Percentiles rank a stretch among this genome's conserved stretches.
Evolutionary conservation across 345 rosid genomes (phyloP).

Genomic region (Capsella bursapastoris): DNA sequence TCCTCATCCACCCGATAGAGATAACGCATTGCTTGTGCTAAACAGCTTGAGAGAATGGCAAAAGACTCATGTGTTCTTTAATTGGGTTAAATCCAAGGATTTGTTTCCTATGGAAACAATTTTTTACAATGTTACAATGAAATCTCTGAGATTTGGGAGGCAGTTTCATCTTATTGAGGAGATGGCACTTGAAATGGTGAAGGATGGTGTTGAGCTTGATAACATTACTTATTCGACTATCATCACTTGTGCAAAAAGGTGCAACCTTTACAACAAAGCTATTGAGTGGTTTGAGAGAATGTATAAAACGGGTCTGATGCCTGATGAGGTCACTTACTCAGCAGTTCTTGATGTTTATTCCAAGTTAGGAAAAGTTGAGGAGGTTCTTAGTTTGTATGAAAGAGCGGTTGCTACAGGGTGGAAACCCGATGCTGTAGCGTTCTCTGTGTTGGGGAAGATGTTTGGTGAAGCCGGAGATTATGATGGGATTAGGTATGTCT

Average conservation of each 20-base stretch:
- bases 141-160: constrained; percentile 81
- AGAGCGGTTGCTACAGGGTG: constrained; percentile 92
- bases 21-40: constrained; percentile 71
- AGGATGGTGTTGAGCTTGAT: constrained; percentile 74
- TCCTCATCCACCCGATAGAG: constrained; percentile 63
- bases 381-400: constrained; percentile 86
- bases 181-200: constrained; percentile 84
- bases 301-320: constrained; percentile 93
- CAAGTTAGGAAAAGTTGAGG: constrained; percentile 78
- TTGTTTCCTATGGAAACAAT: constrained; percentile 82
- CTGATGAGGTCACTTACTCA: constrained; percentile 93
- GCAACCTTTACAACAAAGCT: constrained; percentile 72
- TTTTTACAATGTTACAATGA: constrained; percentile 81
- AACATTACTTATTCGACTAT: constrained; percentile 95
- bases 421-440: constrained; percentile 82
- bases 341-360: constrained; percentile 86
- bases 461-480: constrained; percentile 90
- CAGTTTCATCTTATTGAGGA: constrained; percentile 84
- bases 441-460: constrained; percentile 87
- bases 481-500: constrained; percentile 91
- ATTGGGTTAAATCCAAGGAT: constrained; percentile 70
- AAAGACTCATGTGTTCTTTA: constrained; percentile 66
- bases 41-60: constrained; percentile 78
- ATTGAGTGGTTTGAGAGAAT: constrained; percentile 93
- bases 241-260: constrained; percentile 83